Conservation (phyloP, 371 early-diverging fungal species). For the Actinomortierella ambigua region DNA sequence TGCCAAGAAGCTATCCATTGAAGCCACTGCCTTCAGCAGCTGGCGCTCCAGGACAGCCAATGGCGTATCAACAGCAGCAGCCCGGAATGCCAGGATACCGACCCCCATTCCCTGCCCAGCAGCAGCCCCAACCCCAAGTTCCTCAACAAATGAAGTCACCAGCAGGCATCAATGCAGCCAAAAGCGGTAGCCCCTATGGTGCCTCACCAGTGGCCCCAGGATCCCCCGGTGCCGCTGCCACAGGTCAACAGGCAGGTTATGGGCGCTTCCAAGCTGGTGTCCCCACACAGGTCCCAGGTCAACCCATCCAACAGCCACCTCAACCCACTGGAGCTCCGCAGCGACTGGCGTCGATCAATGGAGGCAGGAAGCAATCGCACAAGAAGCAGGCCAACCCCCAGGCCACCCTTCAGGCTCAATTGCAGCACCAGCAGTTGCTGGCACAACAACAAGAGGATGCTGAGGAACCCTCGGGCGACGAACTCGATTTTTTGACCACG, state of each 20-base stretch:
- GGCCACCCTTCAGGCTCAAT: constrained; percentile 30
- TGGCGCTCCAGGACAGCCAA: constrained; percentile 7
- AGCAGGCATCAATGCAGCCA: constrained; percentile 1
- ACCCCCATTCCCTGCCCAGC: constrained; percentile 20
- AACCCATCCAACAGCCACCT: constrained; percentile 11
- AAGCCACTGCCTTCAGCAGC: constrained; percentile 25
- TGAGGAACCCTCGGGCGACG: constrained; percentile 57
- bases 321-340: constrained; percentile 21
- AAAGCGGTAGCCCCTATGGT: constrained; percentile 13
- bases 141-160: constrained; percentile 16
- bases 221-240: constrained; percentile 23
- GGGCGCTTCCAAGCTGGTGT: too few species aligned
- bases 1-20: constrained; percentile 32
- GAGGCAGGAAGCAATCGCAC: constrained; percentile 29
- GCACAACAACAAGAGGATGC: constrained; percentile 43
- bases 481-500: constrained; percentile 68
- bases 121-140: constrained; percentile 5
- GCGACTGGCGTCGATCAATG: constrained; percentile 19
- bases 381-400: constrained; percentile 30
- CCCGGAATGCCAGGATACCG: constrained; percentile 5
- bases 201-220: constrained; percentile 12
- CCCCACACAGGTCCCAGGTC: too few species aligned
- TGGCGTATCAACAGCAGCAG: constrained; percentile 12
- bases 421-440: constrained; percentile 23
- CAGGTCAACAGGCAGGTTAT: constrained; percentile 21